Evolutionary conservation across 441 rosid species (phyloP), one percentile per base, ranked within the genome.

Genomic region (Dalechampia spathulata): DNA sequence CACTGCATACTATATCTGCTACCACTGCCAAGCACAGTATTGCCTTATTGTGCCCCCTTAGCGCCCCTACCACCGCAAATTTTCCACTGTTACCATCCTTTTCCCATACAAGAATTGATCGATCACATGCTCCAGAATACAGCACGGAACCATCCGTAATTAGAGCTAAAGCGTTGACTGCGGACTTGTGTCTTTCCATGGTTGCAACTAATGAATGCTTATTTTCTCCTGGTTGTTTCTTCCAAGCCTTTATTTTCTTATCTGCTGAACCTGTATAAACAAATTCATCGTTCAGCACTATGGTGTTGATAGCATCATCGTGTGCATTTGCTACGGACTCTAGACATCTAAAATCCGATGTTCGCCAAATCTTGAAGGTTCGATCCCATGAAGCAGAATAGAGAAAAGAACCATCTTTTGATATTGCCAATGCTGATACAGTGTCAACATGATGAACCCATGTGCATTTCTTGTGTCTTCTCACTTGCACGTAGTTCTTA

Each of bases 321-420:
- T 91, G 98, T 4, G 96, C 95, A 25, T 75, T 74, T 15, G 83
- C 57, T 38, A 91, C 61, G 2, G 98, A 91, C 54, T 88, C 86
- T 71, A 83, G 9, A 62, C 98, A 91, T 65, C 79, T 86, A 79
- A 84, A 91, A 68, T 91, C 95, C 0, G 67, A 55, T 4, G 91
- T 81, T 39, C 95, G 72, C 98, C 98, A 88, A 25, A 88, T 72
- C 52, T 91, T 91, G 64, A 91, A 77, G 8, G 98, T 78, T 66
- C 93, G 58, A 60, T 91, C 98, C 98, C 98, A 91, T 19, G 98
- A 91, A 25, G 84, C 93, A 0, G 98, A 91, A 57, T 84, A 91
- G 7, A 91, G 86, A 30, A 84, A 66, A 10, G 86, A 62, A 52
- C 73, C 82, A 52, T 91, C 93, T 25, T 57, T 67, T 10, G 98